Conservation (phyloP, 352 stramenopile genomes). For the Phytophthora ramorum region DNA sequence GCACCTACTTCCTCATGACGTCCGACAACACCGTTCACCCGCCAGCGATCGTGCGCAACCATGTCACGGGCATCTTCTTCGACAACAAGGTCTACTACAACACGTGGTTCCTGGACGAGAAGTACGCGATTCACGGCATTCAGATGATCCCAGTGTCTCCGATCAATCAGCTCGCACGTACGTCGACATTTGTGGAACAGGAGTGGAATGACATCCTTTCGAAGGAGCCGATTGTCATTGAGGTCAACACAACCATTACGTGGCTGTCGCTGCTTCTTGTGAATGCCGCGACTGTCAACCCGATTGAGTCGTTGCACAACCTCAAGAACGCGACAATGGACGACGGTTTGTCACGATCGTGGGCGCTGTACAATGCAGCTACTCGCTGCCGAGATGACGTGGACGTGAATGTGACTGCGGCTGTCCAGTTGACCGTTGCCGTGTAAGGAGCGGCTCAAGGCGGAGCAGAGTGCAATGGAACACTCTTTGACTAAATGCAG, state of each 20-base stretch:
- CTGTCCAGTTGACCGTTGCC: not conserved
- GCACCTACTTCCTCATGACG: conserved; percentile 72
- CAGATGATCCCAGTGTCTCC: conserved; percentile 75
- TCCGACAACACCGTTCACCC: conserved; percentile 62
- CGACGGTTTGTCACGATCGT: conserved; percentile 56
- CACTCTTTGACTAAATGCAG: not conserved
- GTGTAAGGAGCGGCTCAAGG: not conserved
- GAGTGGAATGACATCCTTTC: conserved; percentile 71
- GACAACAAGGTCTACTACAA: conserved; percentile 70
- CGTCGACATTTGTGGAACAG: conserved; percentile 56
- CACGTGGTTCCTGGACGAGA: conserved; percentile 63
- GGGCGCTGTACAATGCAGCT: conserved; percentile 62
- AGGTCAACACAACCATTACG: conserved; percentile 42
- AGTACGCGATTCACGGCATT: conserved; percentile 71
- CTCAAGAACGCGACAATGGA: conserved; percentile 52
- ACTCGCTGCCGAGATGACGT: conserved; percentile 23
- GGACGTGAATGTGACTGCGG: not conserved
- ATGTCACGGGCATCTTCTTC: conserved; percentile 68
- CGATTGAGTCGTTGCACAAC: conserved; percentile 43
- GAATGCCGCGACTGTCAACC: conserved; percentile 63
- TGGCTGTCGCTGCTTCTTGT: conserved; percentile 67
- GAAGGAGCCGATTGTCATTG: conserved; percentile 52
- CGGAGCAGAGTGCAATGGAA: not conserved
- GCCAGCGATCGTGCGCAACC: conserved; percentile 59
- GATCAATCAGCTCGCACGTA: conserved; percentile 67